phyloP scores from a whole-genome alignment of 805 yeast genomes.

The Ogataea salicorniae region DNA sequence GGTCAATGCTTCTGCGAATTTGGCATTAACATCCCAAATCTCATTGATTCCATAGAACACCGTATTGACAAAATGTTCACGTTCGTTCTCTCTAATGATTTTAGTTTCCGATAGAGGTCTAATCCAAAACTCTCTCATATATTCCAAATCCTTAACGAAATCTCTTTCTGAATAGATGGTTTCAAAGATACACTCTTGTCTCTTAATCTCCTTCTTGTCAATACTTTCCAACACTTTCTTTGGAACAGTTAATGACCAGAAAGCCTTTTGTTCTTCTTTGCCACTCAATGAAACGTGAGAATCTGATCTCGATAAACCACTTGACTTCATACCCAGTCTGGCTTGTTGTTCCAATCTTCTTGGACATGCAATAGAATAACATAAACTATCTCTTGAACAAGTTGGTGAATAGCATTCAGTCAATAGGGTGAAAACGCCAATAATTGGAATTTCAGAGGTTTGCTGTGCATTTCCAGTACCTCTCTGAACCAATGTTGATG shows the following conservation, averaged over 20 bases:
- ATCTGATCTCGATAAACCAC: constrained; percentile 74
- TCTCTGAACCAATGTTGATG: neutral
- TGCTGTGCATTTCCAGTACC: neutral
- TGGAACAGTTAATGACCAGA: constrained; percentile 93
- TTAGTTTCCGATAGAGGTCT: constrained; percentile 82
- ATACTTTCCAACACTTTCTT: constrained; percentile 69
- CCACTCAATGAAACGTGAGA: constrained; percentile 64
- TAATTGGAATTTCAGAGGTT: constrained; percentile 37
- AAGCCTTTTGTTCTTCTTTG: constrained; percentile 73
- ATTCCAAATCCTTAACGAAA: constrained; percentile 90
- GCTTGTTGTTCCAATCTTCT: constrained; percentile 94
- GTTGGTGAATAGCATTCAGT: constrained; percentile 98
- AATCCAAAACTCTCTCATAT: constrained; percentile 89
- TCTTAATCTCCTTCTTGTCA: constrained; percentile 78
- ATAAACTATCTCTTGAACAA: constrained; percentile 79
- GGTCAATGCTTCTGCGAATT: constrained; percentile 84
- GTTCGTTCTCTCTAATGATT: constrained; percentile 80
- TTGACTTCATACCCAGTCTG: constrained; percentile 79
- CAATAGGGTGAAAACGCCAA: constrained; percentile 88
- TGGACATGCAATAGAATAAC: constrained; percentile 96
- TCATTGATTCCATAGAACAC: constrained; percentile 90
- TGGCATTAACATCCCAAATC: constrained; percentile 74
- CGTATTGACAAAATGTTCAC: constrained; percentile 86
- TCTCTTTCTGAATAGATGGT: constrained; percentile 91
- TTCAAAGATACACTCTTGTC: constrained; percentile 95